A percentile compares a stretch with the other conserved stretches of the same genome.
Evolutionary conservation across 192 early-diverging fungal genomes (phyloP).

Genomic region (Backusella luteola): DNA sequence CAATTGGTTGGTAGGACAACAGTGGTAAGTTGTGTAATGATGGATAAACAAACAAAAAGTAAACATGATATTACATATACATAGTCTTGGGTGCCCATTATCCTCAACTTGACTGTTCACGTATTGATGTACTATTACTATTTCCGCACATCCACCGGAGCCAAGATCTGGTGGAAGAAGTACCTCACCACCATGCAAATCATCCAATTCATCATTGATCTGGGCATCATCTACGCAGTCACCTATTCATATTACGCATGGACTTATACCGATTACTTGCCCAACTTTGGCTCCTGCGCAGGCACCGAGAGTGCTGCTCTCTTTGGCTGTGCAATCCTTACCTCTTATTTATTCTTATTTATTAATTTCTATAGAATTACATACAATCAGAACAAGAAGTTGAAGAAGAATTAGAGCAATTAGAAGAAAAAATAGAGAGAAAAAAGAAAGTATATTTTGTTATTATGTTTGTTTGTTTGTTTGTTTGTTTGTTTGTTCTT

Average conservation of each 20-base stretch:
- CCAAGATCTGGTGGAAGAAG: conserved; percentile 91
- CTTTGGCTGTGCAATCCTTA: conserved; percentile 79
- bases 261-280: conserved; percentile 57
- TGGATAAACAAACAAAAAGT: not conserved
- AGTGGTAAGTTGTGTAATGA: conserved; percentile 58
- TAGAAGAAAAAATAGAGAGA: not conserved
- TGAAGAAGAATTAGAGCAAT: not conserved
- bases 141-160: conserved; percentile 72
- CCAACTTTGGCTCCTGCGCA: conserved; percentile 66
- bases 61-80: not conserved
- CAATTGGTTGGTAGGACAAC: conserved; percentile 74
- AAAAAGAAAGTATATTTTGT: not conserved
- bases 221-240: conserved; percentile 79
- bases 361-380: conserved; percentile 88
- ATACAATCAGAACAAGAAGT: conserved; percentile 64
- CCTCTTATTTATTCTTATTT: conserved; percentile 82
- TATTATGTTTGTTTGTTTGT: not conserved
- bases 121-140: conserved; percentile 93
- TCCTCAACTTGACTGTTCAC: conserved; percentile 84
- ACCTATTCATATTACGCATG: conserved; percentile 79
- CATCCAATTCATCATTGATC: conserved; percentile 85
- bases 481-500: not conserved
- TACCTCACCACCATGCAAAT: conserved; percentile 90
- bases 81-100: conserved; percentile 74
- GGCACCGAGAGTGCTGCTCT: conserved; percentile 76